A percentile compares a stretch with the other conserved stretches of the same genome.
These are phyloP conservation scores for Suillus occidentalis DNA, from an alignment of 768 basidiomycete genomes.

Conservation along the genomic window DNA sequence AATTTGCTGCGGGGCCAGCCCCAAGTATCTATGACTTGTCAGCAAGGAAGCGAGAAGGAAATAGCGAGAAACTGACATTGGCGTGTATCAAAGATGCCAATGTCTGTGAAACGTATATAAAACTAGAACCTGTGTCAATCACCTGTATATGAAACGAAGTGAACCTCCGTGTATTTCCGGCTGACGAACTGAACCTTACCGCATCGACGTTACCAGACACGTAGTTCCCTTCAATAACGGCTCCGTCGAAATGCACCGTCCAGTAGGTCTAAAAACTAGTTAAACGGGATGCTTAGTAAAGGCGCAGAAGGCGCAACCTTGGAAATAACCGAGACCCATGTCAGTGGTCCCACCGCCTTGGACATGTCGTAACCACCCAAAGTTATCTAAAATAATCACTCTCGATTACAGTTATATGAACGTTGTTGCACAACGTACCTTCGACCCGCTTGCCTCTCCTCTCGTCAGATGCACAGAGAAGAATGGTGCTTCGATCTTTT, in stretches of 20 bases:
- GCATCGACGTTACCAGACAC: slow-evolving; percentile 7
- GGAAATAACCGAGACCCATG: slow-evolving; percentile 39
- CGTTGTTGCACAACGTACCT: slow-evolving; percentile 34
- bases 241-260: slow-evolving; percentile 50
- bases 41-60: not conserved
- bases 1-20: slow-evolving; percentile 38
- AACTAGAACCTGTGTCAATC: slow-evolving; percentile 66
- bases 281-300: not conserved
- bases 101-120: slow-evolving; percentile 55
- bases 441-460: slow-evolving; percentile 41
- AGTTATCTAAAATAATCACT: slow-evolving; percentile 5
- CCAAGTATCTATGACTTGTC: slow-evolving; percentile 46
- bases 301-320: slow-evolving; percentile 26
- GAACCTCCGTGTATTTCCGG: not conserved
- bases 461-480: slow-evolving; percentile 64
- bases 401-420: not conserved
- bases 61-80: slow-evolving; percentile 27
- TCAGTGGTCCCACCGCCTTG: slow-evolving; percentile 30
- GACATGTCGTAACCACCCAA: slow-evolving; percentile 35
- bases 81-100: slow-evolving; percentile 48
- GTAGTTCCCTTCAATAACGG: slow-evolving; percentile 36
- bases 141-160: slow-evolving; percentile 39
- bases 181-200: slow-evolving; percentile 17
- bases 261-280: slow-evolving; percentile 52
- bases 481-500: slow-evolving; percentile 42